Evolutionary conservation across 208 protist genomes (phyloP), one percentile per base, ranked within the genome.

Genomic region (Angomonas ambiguus): DNA sequence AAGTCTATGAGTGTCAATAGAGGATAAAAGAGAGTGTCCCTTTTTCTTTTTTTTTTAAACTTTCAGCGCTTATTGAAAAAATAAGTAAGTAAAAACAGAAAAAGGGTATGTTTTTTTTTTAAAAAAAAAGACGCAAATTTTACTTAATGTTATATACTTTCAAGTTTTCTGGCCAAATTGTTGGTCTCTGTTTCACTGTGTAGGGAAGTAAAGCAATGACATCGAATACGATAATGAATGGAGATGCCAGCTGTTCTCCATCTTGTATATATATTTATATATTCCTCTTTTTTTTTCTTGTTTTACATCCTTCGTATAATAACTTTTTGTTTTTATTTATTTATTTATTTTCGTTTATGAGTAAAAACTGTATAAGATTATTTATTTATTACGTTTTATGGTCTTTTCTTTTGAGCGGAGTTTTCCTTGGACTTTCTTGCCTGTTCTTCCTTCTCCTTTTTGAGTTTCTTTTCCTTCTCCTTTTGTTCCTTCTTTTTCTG

Each of bases 401-500:
- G 71, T 76, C 69, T 76, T 48, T 59, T 55, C 31, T 62, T 51
- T 67, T 32, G 20, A 55, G 25, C 64, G 67, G 58, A 60, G n/a
- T 64, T 65, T 16, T 71, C 56, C 49, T 77, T 69, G 27, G 56
- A 63, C 62, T 45, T 34, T 32, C 30, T 22, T 42, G 68, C 42
- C 16, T 69, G 49, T 45, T 71, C 60, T 20, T 70, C 25, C 41
- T 51, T 5, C 11, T 33, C 41, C 27, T 65, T 68, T 34, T 68
- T 35, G 35, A 4, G 24, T 30, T 59, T 59, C 53, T 59, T 59
- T 30, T 59, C 11, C 22, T 62, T 33, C 64, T 71, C 59, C 6
- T 71, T 65, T 24, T 33, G 62, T 53, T 82, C 62, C 48, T 69
- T 55, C 49, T 67, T 69, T 16, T 64, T 58, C n/a, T 72, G 63